Percentiles rank a stretch among this genome's conserved stretches.
These are phyloP conservation scores for Schizosaccharomyces lindneri DNA, from an alignment of 805 yeast species.

Conservation along the genomic window DNA sequence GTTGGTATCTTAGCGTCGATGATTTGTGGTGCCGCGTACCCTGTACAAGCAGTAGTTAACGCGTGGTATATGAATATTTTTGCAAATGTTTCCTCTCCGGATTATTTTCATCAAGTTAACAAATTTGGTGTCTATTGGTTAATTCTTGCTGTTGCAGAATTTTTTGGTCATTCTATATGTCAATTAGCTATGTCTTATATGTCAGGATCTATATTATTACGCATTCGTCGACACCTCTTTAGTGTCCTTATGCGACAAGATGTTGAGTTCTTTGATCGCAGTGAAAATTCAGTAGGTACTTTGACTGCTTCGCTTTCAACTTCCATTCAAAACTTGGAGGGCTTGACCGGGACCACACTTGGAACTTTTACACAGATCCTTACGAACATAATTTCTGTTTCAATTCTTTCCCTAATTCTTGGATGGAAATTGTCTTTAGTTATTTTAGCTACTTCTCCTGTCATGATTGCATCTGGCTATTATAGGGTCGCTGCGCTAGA, in stretches of 20 bases:
- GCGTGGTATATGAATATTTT: conserved; percentile 15
- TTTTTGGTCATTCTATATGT: conserved; percentile 4
- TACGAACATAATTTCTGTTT: conserved; percentile 17
- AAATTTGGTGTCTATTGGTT: conserved; percentile 2
- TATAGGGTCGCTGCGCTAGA: conserved; percentile 15
- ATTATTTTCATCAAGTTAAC: conserved; percentile 6
- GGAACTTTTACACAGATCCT: conserved; percentile 12
- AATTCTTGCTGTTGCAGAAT: conserved; percentile 6
- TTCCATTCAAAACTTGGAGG: conserved; percentile 12
- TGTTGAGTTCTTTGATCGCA: conserved; percentile 11
- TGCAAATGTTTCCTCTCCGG: conserved; percentile 13
- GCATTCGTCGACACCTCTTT: conserved; percentile 9
- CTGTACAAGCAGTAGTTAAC: conserved; percentile 11
- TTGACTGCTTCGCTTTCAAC: conserved; percentile 10
- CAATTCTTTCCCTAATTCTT: conserved; percentile 16
- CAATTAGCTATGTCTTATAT: conserved; percentile 3
- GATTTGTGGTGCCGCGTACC: conserved; percentile 7
- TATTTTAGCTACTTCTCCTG: conserved; percentile 15
- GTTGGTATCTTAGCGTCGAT: conserved; percentile 7
- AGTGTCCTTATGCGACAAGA: conserved; percentile 11
- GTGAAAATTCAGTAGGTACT: conserved; percentile 11
- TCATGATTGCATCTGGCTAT: conserved; percentile 19
- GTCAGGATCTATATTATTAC: conserved; percentile 8
- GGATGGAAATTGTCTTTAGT: conserved; percentile 21
- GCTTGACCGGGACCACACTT: conserved; percentile 12